Conservation (phyloP, 2,329 filamentous ascomycete genomes). For the Phialocephala sp. region DNA sequence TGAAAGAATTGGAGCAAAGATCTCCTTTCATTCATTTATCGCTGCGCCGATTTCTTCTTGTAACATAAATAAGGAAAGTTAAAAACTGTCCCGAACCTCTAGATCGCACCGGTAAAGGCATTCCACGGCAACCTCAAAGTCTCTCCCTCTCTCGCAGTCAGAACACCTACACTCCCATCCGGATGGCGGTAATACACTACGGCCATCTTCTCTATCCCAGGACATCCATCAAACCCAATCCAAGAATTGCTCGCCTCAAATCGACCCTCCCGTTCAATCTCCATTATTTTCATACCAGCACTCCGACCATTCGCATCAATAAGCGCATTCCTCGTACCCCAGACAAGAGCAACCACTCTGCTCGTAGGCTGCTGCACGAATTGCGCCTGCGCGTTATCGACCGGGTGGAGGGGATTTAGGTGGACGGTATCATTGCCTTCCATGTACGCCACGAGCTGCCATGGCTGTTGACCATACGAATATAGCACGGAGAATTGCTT, state of each 20-base stretch:
- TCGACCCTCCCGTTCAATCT: slow-evolving; percentile 10
- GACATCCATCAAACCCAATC: slow-evolving; percentile 11
- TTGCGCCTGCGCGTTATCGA: background rate
- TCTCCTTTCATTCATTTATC: background rate
- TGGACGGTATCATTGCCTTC: slow-evolving; percentile 6
- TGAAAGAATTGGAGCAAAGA: too few species aligned
- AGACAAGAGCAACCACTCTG: slow-evolving; percentile 8
- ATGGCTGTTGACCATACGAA: slow-evolving; percentile 15
- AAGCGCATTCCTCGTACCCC: slow-evolving; percentile 10
- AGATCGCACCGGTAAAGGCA: slow-evolving; percentile 12
- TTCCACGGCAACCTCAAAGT: slow-evolving; percentile 18
- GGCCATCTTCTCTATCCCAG: slow-evolving; percentile 4
- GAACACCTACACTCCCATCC: slow-evolving; percentile 12
- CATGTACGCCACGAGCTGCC: slow-evolving; percentile 1
- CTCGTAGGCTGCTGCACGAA: slow-evolving; percentile 6
- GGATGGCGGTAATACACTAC: slow-evolving; percentile 9
- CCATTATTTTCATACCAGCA: slow-evolving; percentile 10
- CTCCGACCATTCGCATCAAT: slow-evolving; percentile 4
- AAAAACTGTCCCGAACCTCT: background rate
- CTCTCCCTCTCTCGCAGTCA: slow-evolving; percentile 13
- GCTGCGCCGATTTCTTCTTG: background rate
- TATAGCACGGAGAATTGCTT: slow-evolving; percentile 13
- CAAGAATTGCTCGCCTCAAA: slow-evolving; percentile 8
- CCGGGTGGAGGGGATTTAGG: slow-evolving; percentile 3
- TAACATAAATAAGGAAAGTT: background rate